Percentiles rank a stretch among this genome's conserved stretches.
These are phyloP conservation scores for Crassisporium funariophilum DNA, from an alignment of 768 basidiomycete species.

Conservation along the genomic window DNA sequence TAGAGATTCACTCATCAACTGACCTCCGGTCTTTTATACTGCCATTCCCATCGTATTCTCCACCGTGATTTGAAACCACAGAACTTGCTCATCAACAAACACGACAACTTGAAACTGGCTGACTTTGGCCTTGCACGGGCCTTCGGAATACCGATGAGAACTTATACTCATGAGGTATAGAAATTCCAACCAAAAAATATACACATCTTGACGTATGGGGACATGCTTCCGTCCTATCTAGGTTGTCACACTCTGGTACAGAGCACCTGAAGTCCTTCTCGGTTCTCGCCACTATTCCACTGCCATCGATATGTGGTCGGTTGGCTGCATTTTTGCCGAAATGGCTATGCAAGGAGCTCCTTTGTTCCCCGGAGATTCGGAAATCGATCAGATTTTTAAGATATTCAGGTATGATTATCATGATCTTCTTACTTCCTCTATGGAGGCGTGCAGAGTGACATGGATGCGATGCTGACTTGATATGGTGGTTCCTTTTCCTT, in stretches of 20 bases:
- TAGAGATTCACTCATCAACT: constrained; percentile 98
- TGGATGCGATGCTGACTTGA: neutral
- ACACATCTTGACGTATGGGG: constrained; percentile 16
- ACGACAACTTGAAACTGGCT: constrained; percentile 91
- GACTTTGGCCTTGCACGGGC: constrained; percentile 97
- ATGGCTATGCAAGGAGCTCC: constrained; percentile 93
- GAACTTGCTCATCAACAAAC: constrained; percentile 89
- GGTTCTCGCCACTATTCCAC: constrained; percentile 97
- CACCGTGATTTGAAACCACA: constrained; percentile 97
- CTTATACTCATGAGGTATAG: constrained; percentile 97
- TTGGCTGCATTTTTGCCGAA: constrained; percentile 98
- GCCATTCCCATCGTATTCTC: constrained; percentile 94
- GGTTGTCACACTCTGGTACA: constrained; percentile 99
- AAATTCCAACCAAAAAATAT: neutral
- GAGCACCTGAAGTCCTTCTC: constrained; percentile 95
- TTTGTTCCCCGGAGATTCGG: constrained; percentile 97
- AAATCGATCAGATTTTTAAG: constrained; percentile 99
- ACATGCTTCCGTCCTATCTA: constrained; percentile 31
- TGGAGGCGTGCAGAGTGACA: neutral
- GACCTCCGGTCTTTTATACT: constrained; percentile 87
- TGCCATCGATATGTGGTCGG: constrained; percentile 99
- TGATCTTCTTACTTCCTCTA: neutral
- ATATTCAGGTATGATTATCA: constrained; percentile 83
- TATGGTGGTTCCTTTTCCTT: neutral
- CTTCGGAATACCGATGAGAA: constrained; percentile 97